phyloP scores from a whole-genome alignment of 371 early-diverging fungal genomes.

The Rhizopus microsporus region DNA sequence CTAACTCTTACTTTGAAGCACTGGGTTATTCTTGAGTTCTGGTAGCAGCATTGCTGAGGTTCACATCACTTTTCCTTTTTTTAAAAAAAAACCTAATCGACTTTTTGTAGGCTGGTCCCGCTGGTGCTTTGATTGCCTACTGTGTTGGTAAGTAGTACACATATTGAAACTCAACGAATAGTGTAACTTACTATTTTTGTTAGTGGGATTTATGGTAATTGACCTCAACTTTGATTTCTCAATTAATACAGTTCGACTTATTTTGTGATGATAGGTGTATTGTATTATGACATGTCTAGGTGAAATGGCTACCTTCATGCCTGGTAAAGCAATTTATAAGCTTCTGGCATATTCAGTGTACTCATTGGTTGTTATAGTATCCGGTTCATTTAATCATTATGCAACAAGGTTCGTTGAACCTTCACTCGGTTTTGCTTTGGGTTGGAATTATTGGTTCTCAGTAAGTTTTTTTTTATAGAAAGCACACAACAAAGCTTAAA shows the following conservation, averaged over 20 bases:
- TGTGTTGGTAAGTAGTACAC: constrained; percentile 51
- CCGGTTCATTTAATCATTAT: constrained; percentile 85
- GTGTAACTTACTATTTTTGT: constrained; percentile 9
- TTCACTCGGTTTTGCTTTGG: constrained; percentile 76
- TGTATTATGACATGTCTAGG: constrained; percentile 81
- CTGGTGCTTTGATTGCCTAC: constrained; percentile 77
- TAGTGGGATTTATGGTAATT: constrained; percentile 49
- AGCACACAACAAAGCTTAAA: constrained; percentile 3
- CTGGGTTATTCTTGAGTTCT: constrained; percentile 86
- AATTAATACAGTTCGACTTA: neutral
- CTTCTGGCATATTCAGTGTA: constrained; percentile 1
- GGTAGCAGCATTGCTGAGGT: constrained; percentile 66
- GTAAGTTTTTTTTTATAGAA: constrained; percentile 26
- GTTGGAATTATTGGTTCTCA: constrained; percentile 62
- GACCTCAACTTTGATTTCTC: neutral
- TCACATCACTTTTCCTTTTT: constrained; percentile 5
- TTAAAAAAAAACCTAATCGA: constrained; percentile 1
- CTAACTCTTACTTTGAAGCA: constrained; percentile 44
- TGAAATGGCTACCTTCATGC: constrained; percentile 81
- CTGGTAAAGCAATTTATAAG: constrained; percentile 25
- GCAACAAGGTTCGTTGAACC: constrained; percentile 84
- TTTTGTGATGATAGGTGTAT: constrained; percentile 61
- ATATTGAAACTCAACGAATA: constrained; percentile 3
- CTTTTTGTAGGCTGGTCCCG: constrained; percentile 56
- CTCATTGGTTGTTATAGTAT: constrained; percentile 34